Conservation (phyloP, 1,139 yeast species). For the Magnusiomyces tetraspermus region DNA sequence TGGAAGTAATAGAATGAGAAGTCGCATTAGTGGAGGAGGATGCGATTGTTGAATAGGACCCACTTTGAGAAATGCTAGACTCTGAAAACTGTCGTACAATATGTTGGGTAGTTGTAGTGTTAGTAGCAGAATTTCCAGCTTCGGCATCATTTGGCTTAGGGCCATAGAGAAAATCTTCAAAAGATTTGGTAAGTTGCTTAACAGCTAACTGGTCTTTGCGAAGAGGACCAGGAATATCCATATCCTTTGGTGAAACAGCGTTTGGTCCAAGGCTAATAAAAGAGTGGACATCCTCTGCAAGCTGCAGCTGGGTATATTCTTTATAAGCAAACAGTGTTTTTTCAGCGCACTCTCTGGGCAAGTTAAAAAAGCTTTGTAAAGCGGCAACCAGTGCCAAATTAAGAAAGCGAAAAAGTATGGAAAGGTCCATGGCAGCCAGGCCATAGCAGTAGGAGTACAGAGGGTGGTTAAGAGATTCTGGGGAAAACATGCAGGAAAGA, state of each 20-base stretch:
- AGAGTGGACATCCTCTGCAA: slow-evolving; percentile 19
- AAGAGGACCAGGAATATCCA: slow-evolving; percentile 20
- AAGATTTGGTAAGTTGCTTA: slow-evolving; percentile 19
- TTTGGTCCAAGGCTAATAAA: slow-evolving; percentile 19
- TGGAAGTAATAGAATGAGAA: background rate
- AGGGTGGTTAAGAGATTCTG: slow-evolving; percentile 17
- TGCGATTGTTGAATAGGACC: background rate
- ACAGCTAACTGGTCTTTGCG: slow-evolving; percentile 16
- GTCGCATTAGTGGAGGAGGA: background rate
- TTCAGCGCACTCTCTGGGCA: slow-evolving; percentile 22
- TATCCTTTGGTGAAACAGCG: slow-evolving; percentile 15
- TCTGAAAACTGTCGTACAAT: background rate
- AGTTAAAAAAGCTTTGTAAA: slow-evolving; percentile 21
- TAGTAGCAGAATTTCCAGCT: background rate
- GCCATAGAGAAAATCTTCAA: slow-evolving; percentile 21
- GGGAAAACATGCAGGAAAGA: slow-evolving; percentile 22
- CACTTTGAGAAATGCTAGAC: background rate
- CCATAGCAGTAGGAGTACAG: slow-evolving; percentile 19
- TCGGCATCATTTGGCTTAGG: background rate
- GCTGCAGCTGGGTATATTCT: slow-evolving; percentile 24
- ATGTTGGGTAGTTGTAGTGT: background rate
- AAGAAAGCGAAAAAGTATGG: slow-evolving; percentile 21
- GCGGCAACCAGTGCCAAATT: slow-evolving; percentile 20
- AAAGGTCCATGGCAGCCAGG: slow-evolving; percentile 21
- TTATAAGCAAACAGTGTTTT: slow-evolving; percentile 23